These are phyloP conservation scores for Leccinum rimulosum DNA, from an alignment of 768 basidiomycete genomes.

Conservation along the genomic window DNA sequence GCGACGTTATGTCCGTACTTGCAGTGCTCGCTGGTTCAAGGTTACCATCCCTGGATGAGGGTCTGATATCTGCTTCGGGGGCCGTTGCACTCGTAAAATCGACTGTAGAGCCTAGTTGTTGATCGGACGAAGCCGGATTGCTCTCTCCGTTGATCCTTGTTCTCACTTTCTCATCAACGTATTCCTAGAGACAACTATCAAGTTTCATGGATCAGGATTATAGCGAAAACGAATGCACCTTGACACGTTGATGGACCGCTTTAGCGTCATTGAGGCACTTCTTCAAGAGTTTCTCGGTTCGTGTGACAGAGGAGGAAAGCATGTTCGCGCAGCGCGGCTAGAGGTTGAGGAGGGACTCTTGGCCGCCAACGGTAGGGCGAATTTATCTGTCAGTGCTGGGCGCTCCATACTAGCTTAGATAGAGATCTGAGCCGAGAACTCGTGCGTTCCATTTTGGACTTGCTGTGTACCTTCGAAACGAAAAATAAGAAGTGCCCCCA, in stretches of 20 bases:
- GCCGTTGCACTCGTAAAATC: background rate
- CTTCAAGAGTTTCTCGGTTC: background rate
- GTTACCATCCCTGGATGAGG: background rate
- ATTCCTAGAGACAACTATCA: slow-evolving; percentile 2
- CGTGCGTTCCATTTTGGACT: background rate
- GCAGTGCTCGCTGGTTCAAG: background rate
- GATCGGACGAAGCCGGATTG: background rate
- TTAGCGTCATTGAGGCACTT: slow-evolving; percentile 4
- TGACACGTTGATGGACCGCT: slow-evolving; percentile 5
- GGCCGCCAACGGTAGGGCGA: background rate
- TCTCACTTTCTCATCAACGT: slow-evolving; percentile 3
- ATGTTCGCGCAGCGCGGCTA: background rate
- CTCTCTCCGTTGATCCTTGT: background rate
- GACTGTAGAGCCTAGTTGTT: background rate
- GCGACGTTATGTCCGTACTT: background rate
- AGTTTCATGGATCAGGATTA: background rate
- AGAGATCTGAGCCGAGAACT: background rate
- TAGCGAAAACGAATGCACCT: background rate
- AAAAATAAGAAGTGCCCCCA: slow-evolving; percentile 8
- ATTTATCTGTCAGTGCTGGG: slow-evolving; percentile 15
- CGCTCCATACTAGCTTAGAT: background rate
- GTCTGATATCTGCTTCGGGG: background rate
- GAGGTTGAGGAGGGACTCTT: background rate
- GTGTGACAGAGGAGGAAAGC: slow-evolving; percentile 1
- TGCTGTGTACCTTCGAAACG: slow-evolving; percentile 15